phyloP scores from a whole-genome alignment of 2,329 filamentous ascomycete genomes.

The Alternaria panax region DNA sequence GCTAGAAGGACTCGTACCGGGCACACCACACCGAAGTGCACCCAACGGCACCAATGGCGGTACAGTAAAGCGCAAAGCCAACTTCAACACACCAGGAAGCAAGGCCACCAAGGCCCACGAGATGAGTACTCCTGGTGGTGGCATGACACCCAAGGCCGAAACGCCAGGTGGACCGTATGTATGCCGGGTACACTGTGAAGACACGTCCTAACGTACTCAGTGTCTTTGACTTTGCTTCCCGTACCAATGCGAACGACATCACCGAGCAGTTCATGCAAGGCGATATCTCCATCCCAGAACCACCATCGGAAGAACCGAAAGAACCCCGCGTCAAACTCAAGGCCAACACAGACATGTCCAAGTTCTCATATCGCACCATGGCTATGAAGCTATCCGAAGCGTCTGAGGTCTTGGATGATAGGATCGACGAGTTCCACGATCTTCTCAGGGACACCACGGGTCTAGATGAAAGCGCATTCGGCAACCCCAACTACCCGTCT shows the following conservation, averaged over 20 bases:
- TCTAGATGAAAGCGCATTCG: constrained; percentile 81
- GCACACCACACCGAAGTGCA: constrained; percentile 52
- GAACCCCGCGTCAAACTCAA: constrained; percentile 84
- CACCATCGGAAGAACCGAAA: constrained; percentile 73
- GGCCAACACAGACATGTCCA: constrained; percentile 86
- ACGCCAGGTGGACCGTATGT: constrained; percentile 51
- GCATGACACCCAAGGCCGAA: constrained; percentile 44
- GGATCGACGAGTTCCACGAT: constrained; percentile 87
- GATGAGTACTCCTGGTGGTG: constrained; percentile 59
- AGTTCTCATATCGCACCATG: constrained; percentile 89
- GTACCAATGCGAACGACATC: constrained; percentile 80
- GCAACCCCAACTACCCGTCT: constrained; percentile 83
- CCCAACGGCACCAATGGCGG: constrained; percentile 53
- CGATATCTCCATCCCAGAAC: constrained; percentile 71
- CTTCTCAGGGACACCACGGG: constrained; percentile 76
- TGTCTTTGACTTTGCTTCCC: constrained; percentile 74
- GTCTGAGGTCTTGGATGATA: constrained; percentile 91
- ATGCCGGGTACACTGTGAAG: not conserved
- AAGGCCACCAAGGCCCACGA: constrained; percentile 53
- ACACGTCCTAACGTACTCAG: constrained; percentile 45
- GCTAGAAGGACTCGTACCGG: constrained; percentile 57
- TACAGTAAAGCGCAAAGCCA: constrained; percentile 62
- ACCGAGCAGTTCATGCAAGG: constrained; percentile 80
- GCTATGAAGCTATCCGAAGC: constrained; percentile 93
- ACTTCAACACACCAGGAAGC: constrained; percentile 59